These are phyloP conservation scores for Ophiocordyceps camponoti-floridani DNA, from an alignment of 2,329 filamentous ascomycete genomes.

Conservation along the genomic window DNA sequence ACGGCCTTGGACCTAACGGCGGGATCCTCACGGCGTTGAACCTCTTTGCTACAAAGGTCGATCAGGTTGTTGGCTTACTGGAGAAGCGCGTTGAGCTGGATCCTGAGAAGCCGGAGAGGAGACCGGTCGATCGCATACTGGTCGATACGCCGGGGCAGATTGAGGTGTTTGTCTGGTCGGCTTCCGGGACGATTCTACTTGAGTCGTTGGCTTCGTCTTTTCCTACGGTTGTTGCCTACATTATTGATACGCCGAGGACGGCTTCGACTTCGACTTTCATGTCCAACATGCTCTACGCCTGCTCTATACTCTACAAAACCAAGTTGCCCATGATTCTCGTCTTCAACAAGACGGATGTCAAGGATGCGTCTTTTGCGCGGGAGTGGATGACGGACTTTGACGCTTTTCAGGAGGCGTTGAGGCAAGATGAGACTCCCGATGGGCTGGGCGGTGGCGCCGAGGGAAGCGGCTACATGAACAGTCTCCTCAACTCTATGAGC, in stretches of 20 bases:
- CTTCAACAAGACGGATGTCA: constrained; percentile 97
- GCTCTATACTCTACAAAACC: constrained; percentile 96
- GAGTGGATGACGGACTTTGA: constrained; percentile 99
- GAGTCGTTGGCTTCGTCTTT: constrained; percentile 87
- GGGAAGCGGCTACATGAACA: constrained; percentile 91
- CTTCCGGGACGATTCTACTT: constrained; percentile 82
- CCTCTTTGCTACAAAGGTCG: constrained; percentile 93
- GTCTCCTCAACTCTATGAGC: constrained; percentile 92
- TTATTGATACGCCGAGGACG: constrained; percentile 91
- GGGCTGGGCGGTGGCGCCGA: constrained; percentile 47
- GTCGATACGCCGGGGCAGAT: constrained; percentile 96
- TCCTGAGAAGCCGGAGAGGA: constrained; percentile 37
- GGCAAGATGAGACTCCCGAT: constrained; percentile 55
- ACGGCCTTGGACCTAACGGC: constrained; percentile 92
- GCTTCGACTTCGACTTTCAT: constrained; percentile 93
- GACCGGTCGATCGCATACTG: constrained; percentile 64
- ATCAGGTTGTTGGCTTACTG: constrained; percentile 75
- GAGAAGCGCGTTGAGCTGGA: constrained; percentile 69
- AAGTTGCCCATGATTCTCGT: constrained; percentile 97
- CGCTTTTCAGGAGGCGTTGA: constrained; percentile 74
- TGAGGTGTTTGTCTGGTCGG: constrained; percentile 97
- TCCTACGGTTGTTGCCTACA: constrained; percentile 90
- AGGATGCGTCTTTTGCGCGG: constrained; percentile 78
- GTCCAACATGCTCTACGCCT: constrained; percentile 99
- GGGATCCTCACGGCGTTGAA: constrained; percentile 92